phyloP scores from a whole-genome alignment of 1,284 basidiomycete species.

The Papiliotrema laurentii region DNA sequence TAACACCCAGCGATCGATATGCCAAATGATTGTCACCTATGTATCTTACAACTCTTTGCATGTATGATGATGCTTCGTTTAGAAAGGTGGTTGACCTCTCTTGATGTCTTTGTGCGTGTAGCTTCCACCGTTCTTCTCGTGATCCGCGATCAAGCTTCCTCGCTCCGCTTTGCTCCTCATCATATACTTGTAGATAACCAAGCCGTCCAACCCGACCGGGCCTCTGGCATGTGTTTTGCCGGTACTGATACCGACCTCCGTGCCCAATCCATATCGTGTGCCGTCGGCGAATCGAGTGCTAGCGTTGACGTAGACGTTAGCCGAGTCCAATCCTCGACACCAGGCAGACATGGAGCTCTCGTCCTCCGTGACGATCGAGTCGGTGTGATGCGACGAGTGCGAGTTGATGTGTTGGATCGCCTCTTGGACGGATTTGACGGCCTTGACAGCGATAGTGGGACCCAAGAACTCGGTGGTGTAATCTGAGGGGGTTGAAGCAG shows the following conservation, averaged over 20 bases:
- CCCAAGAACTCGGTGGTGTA: slow-evolving; percentile 86
- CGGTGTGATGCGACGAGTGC: slow-evolving; percentile 94
- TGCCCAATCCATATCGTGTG: slow-evolving; percentile 94
- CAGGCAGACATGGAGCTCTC: slow-evolving; percentile 65
- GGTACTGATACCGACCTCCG: slow-evolving; percentile 96
- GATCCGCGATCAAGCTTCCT: slow-evolving; percentile 73
- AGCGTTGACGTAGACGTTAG: slow-evolving; percentile 91
- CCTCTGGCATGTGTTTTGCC: slow-evolving; percentile 95
- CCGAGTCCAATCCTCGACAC: slow-evolving; percentile 81
- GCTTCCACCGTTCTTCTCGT: slow-evolving; percentile 58
- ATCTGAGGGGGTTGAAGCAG: slow-evolving; percentile 57
- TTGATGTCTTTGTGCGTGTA: slow-evolving; percentile 62
- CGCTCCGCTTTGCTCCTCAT: slow-evolving; percentile 64
- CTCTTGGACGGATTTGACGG: slow-evolving; percentile 62
- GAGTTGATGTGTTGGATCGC: slow-evolving; percentile 88
- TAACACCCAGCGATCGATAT: slow-evolving; percentile 35
- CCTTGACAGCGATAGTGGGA: slow-evolving; percentile 72
- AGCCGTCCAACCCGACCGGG: slow-evolving; percentile 90
- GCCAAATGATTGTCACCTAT: slow-evolving; percentile 25
- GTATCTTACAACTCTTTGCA: neutral
- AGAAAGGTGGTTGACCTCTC: slow-evolving; percentile 37
- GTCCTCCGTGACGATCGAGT: slow-evolving; percentile 84
- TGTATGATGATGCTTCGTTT: neutral
- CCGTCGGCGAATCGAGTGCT: slow-evolving; percentile 96
- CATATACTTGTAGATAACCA: slow-evolving; percentile 93